Percentiles rank a stretch among this genome's conserved stretches.
Conservation (phyloP, 192 early-diverging fungal species). For the Phlyctochytrium arcticum region DNA sequence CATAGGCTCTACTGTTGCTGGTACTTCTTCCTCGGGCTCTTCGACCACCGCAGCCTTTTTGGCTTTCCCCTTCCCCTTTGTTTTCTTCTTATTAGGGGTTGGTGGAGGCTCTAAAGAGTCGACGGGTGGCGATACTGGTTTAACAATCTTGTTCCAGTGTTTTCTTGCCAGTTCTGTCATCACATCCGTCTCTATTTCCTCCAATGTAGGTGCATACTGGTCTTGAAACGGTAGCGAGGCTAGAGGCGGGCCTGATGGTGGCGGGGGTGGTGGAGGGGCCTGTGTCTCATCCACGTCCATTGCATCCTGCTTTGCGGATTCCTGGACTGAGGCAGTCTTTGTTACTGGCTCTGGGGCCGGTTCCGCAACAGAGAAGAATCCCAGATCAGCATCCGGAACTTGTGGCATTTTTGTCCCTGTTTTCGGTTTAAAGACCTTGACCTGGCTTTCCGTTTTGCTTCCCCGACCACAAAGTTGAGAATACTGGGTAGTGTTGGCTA, state of each 20-base stretch:
- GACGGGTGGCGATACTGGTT: no score
- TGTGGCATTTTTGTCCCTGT: background rate
- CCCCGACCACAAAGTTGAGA: no score
- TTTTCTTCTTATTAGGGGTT: no score
- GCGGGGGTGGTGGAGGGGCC: background rate
- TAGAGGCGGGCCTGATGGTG: background rate
- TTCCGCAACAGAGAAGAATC: background rate
- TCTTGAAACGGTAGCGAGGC: background rate
- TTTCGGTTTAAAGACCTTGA: no score
- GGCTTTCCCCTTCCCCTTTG: no score
- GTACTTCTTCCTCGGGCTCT: no score
- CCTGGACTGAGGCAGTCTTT: no score
- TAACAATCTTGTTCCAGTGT: conserved; percentile 7
- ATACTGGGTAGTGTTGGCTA: no score
- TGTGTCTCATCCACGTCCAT: background rate
- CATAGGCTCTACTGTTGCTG: no score
- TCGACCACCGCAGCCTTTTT: no score
- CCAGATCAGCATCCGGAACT: background rate
- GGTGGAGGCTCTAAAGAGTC: no score
- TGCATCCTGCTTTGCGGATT: background rate
- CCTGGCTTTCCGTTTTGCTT: no score
- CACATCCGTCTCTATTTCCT: conserved; percentile 28
- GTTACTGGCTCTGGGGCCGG: background rate
- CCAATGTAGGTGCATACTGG: conserved; percentile 26
- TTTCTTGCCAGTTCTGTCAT: conserved; percentile 24